Evolutionary conservation across 2,329 filamentous ascomycete genomes (phyloP), one percentile per base, ranked within the genome.

Genomic region (Tolypocladium tundrense): DNA sequence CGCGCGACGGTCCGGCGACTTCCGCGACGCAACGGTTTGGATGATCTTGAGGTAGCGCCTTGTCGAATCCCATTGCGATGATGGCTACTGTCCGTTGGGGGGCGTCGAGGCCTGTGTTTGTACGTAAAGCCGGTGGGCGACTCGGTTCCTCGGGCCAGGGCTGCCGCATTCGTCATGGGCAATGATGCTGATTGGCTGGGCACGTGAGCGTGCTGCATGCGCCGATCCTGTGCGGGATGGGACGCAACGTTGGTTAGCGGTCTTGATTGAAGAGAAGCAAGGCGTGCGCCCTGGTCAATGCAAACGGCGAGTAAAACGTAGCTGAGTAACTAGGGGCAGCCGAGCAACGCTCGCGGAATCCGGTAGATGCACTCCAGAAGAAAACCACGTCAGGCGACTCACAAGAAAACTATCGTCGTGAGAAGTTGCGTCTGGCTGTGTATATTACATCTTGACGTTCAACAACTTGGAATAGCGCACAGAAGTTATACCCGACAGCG

Each of bases 161-260:
- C 55, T 56, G 37, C 55, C 55, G 35, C 40, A 52, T 56, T 56
- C 55, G 55, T 56, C 55, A 41, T 31, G 37, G 35, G 27, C 43
- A 31, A n/a, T 21, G 37, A 56, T 21, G 35, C 43, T 56, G 55
- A 56, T 56, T 56, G 55, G 55, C 40, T 2, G 11, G 11, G 39
- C 24, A 39, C 1, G 27, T 33, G 14, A 50, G 27, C 7, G 14
- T 27, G 14, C 24, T 33, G 14, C 5, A 19, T 4, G 27, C 45
- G 27, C 6, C 27, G 13, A 11, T 31, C 5, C 4, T 9, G 45
- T 48, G 13, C 45, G 24, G 5, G 6, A 7, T 31, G 14, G 16
- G 5, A 31, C 45, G 45, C 24, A 48, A n/a, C 24, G 24, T 16
- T 24, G 7, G 21, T 10, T 14, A 4, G 43, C 11, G 13, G 31